Percentiles rank a stretch among this genome's conserved stretches.
These are phyloP conservation scores for Penicillium malachiteum DNA, from an alignment of 495 filamentous ascomycete species.

Conservation along the genomic window DNA sequence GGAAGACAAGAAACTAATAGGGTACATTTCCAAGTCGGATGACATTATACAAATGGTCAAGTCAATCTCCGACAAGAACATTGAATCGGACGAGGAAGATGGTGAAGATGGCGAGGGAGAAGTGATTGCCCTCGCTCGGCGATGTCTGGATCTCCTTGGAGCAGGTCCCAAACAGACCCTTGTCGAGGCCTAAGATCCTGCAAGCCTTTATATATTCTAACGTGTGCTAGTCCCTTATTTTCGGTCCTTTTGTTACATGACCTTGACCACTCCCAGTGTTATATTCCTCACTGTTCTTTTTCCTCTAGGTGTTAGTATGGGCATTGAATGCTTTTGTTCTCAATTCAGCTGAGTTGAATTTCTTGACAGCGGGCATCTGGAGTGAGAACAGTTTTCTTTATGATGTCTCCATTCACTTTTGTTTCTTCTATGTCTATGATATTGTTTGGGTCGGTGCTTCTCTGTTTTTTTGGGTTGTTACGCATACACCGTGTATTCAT, in stretches of 20 bases:
- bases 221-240: conserved; percentile 13
- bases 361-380: conserved; percentile 40
- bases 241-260: conserved; percentile 16
- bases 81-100: conserved; percentile 88
- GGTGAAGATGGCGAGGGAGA: conserved; percentile 92
- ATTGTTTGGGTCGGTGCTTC: conserved; percentile 21
- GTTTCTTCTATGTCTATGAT: conserved; percentile 19
- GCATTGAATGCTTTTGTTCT: conserved; percentile 32
- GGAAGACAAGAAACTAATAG: conserved; percentile 80
- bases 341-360: conserved; percentile 10
- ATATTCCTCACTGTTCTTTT: conserved; percentile 14
- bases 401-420: conserved; percentile 1
- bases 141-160: conserved; percentile 84
- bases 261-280: conserved; percentile 12
- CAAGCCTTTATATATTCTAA: neutral
- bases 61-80: conserved; percentile 80
- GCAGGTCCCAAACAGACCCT: conserved; percentile 56
- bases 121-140: conserved; percentile 85
- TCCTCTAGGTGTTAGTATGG: conserved; percentile 34
- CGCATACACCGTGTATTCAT: conserved; percentile 36
- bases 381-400: conserved; percentile 28
- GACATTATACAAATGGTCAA: conserved; percentile 89
- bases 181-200: conserved; percentile 47
- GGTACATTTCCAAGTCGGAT: conserved; percentile 80
- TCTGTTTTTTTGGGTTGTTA: conserved; percentile 25